A percentile compares a stretch with the other conserved stretches of the same genome.
These are phyloP conservation scores for Leavenworthia alabamica DNA, from an alignment of 345 rosid genomes.

Conservation along the genomic window DNA sequence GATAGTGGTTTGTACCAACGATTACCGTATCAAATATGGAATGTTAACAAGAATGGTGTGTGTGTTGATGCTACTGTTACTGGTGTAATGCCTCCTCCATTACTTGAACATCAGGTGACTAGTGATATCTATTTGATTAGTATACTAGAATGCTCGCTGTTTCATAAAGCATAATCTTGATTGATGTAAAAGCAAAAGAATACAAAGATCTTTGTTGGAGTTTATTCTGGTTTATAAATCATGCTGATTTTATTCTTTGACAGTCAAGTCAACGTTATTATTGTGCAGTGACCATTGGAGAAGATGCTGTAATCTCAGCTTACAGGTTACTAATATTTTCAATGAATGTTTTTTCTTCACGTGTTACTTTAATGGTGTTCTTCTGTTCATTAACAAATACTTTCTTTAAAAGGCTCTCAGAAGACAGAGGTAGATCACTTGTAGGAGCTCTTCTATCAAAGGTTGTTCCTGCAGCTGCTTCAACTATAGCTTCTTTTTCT, in stretches of 20 bases:
- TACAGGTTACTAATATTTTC: slow-evolving; percentile 52
- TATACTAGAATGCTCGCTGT: neutral
- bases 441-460: slow-evolving; percentile 90
- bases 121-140: slow-evolving; percentile 1
- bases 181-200: too few relatives aligned
- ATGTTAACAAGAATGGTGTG: slow-evolving; percentile 70
- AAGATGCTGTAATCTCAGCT: slow-evolving; percentile 92
- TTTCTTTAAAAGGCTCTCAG: slow-evolving; percentile 68
- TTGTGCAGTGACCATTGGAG: slow-evolving; percentile 86
- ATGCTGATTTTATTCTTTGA: slow-evolving; percentile 93
- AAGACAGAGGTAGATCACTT: slow-evolving; percentile 75
- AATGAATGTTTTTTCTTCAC: neutral
- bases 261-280: slow-evolving; percentile 97
- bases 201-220: too few relatives aligned
- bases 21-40: slow-evolving; percentile 84
- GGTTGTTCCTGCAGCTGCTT: slow-evolving; percentile 87
- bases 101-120: slow-evolving; percentile 79
- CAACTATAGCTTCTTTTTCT: slow-evolving; percentile 84
- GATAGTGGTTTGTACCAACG: slow-evolving; percentile 36
- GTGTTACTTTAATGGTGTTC: slow-evolving; percentile 1
- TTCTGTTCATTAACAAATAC: neutral
- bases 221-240: slow-evolving; percentile 63
- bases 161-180: too few relatives aligned
- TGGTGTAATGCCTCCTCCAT: slow-evolving; percentile 89
- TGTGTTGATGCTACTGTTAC: slow-evolving; percentile 86